Evolutionary conservation across 73 alveolate genomes (phyloP).

Genomic region (Tetrahymena borealis): DNA sequence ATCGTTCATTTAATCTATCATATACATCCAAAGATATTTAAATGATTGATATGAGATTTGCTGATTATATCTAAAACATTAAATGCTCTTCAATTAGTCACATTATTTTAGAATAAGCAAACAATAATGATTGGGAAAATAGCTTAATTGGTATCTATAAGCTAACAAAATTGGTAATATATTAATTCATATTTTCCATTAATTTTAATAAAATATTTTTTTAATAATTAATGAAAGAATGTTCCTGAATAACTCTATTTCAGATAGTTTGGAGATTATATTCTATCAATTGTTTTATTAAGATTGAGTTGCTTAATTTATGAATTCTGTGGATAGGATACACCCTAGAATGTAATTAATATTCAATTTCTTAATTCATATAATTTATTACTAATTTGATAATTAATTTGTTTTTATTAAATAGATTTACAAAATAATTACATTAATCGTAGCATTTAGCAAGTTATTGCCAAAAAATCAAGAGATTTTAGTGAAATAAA

Average conservation of each 20-base stretch:
- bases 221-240: neutral
- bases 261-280: neutral
- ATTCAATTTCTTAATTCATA: too few relatives aligned
- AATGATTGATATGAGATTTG: neutral
- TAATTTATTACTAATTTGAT: too few relatives aligned
- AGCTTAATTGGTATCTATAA: neutral
- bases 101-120: neutral
- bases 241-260: neutral
- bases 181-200: neutral
- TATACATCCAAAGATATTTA: neutral
- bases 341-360: neutral
- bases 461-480: neutral
- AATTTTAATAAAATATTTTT: neutral
- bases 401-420: too few relatives aligned
- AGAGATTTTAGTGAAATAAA: neutral
- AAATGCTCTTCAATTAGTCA: neutral
- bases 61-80: neutral
- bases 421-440: neutral
- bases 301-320: neutral
- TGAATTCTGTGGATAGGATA: neutral
- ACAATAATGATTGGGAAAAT: neutral
- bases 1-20: neutral
- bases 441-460: neutral
- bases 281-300: neutral
- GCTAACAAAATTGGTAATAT: neutral